Percentiles rank a stretch among this genome's conserved stretches.
phyloP scores from a whole-genome alignment of 2,329 filamentous ascomycete genomes.

The Daldinia eschscholtzii region DNA sequence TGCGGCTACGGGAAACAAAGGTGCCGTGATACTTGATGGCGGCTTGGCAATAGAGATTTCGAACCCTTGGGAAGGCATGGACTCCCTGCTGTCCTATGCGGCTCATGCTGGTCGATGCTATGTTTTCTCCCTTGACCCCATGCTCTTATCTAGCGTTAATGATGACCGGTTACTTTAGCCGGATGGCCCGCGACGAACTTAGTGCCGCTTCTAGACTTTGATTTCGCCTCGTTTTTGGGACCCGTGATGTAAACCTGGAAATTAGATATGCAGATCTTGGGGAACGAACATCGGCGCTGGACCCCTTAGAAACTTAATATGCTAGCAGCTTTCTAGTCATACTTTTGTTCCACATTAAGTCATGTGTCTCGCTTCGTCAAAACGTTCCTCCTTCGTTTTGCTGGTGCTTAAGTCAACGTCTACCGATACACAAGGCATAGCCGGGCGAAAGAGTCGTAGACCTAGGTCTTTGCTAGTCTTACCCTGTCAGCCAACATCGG shows the following conservation, averaged over 20 bases:
- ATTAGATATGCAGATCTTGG: conserved; percentile 40
- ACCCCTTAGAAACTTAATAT: conserved; percentile 34
- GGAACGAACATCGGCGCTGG: conserved; percentile 7
- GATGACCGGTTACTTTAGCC: conserved; percentile 39
- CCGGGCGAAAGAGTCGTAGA: conserved; percentile 13
- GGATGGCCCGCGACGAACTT: conserved; percentile 38
- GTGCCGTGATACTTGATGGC: conserved; percentile 20
- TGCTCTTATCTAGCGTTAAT: conserved; percentile 37
- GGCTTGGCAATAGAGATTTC: conserved; percentile 35
- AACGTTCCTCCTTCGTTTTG: conserved; percentile 32
- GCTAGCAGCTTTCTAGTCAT: conserved; percentile 32
- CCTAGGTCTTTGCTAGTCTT: conserved; percentile 35
- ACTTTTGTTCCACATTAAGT: conserved; percentile 42
- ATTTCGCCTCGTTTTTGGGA: conserved; percentile 24
- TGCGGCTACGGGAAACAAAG: conserved; percentile 24
- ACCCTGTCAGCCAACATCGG: conserved; percentile 28
- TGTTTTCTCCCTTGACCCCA: conserved; percentile 22
- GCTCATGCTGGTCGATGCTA: conserved; percentile 38
- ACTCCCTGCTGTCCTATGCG: conserved; percentile 33
- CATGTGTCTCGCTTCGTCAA: conserved; percentile 39
- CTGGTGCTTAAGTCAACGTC: conserved; percentile 40
- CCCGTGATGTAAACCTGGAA: conserved; percentile 40
- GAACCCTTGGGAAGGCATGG: conserved; percentile 33
- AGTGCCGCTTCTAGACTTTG: conserved; percentile 43
- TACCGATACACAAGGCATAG: conserved; percentile 35